phyloP scores from a whole-genome alignment of 2,329 filamentous ascomycete genomes.

The Alternaria ventricosa region DNA sequence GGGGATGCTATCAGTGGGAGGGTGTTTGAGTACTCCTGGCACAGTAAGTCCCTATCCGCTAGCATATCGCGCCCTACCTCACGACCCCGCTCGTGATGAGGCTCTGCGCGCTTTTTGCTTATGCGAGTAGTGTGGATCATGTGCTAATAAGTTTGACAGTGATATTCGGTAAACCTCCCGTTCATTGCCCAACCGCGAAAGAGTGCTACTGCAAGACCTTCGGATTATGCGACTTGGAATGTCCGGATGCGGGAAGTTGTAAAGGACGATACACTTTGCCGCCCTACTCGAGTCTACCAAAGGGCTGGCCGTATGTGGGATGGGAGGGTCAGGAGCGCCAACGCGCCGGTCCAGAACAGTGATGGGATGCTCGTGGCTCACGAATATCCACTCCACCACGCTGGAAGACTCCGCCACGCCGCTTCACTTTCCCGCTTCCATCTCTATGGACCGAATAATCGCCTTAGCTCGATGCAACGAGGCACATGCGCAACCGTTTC shows the following conservation, averaged over 20 bases:
- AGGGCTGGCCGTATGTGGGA: conserved; percentile 67
- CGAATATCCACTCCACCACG: not conserved
- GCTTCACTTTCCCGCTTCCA: not conserved
- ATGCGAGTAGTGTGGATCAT: not conserved
- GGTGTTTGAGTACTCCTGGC: conserved; percentile 66
- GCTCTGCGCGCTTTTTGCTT: not conserved
- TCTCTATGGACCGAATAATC: not conserved
- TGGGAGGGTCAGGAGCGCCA: conserved; percentile 54
- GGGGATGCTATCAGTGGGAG: conserved; percentile 59
- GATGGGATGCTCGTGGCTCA: conserved; percentile 1
- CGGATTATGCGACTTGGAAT: conserved; percentile 62
- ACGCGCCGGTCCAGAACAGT: conserved; percentile 29
- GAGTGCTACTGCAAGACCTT: conserved; percentile 73
- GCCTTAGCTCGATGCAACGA: not conserved
- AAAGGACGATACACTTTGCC: conserved; percentile 66
- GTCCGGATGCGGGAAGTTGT: conserved; percentile 56
- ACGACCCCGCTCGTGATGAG: not conserved
- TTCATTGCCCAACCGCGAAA: conserved; percentile 66
- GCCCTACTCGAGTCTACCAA: conserved; percentile 62
- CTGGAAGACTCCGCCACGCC: not conserved
- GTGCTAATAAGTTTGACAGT: conserved; percentile 36
- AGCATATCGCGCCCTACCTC: not conserved
- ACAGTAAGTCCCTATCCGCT: conserved; percentile 53
- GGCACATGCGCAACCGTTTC: not conserved
- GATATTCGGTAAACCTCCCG: conserved; percentile 48